phyloP scores from a whole-genome alignment of 345 rosid genomes.

The Cochlearia excelsa region DNA sequence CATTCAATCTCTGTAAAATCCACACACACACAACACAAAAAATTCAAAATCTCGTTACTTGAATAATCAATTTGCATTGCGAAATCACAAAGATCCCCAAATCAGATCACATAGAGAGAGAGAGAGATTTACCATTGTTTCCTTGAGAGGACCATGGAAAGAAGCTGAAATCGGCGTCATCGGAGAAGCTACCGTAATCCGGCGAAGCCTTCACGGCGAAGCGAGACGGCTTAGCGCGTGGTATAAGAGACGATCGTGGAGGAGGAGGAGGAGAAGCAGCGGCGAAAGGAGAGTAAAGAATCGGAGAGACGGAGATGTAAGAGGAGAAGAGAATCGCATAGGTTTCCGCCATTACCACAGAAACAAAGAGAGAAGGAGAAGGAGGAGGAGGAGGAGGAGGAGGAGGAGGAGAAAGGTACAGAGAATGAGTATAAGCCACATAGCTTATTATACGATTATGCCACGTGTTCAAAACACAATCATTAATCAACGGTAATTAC shows the following conservation, averaged over 20 bases:
- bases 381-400: conserved; percentile 17
- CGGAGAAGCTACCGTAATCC: conserved; percentile 45
- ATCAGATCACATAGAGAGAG: too few relatives aligned
- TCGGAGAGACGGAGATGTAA: conserved; percentile 36
- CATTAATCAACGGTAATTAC: too few relatives aligned
- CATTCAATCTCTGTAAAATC: conserved; percentile 48
- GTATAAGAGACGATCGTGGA: conserved; percentile 25
- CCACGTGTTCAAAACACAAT: conserved; percentile 19
- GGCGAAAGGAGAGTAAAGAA: conserved; percentile 22
- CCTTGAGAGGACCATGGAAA: conserved; percentile 64
- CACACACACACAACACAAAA: too few relatives aligned
- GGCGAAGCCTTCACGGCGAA: conserved; percentile 51
- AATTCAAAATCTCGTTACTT: too few relatives aligned
- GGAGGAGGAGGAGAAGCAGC: neutral
- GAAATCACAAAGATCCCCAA: too few relatives aligned
- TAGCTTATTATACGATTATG: conserved; percentile 6
- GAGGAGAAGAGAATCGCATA: conserved; percentile 41
- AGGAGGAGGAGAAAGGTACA: neutral
- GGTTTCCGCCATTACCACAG: conserved; percentile 47
- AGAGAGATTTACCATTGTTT: conserved; percentile 40
- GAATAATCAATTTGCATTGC: too few relatives aligned
- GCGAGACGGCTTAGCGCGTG: conserved; percentile 36
- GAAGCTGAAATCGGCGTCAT: conserved; percentile 42
- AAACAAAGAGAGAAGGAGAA: conserved; percentile 26
- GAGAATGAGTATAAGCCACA: conserved; percentile 36